Conservation (phyloP, 2,329 filamentous ascomycete genomes). For the Aspergillus sp. region DNA sequence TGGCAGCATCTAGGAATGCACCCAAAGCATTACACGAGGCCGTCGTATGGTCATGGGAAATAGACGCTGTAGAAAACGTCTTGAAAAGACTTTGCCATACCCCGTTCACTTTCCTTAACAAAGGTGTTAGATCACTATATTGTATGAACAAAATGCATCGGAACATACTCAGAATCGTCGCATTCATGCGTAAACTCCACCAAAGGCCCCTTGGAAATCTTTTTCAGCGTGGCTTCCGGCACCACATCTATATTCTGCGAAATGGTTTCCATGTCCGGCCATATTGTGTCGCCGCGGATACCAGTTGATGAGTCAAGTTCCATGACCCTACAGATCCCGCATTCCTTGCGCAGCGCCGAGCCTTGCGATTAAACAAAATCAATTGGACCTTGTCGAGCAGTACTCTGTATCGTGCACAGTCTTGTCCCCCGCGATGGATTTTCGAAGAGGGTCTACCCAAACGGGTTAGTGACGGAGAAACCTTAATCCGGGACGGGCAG, state of each 20-base stretch:
- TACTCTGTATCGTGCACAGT: conserved; percentile 22
- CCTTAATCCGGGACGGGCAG: conserved; percentile 15
- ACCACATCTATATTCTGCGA: conserved; percentile 29
- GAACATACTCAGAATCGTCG: conserved; percentile 27
- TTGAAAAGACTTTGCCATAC: conserved; percentile 36
- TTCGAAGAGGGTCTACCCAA: conserved; percentile 20
- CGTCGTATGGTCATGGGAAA: conserved; percentile 35
- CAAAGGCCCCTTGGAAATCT: conserved; percentile 30
- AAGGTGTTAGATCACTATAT: conserved; percentile 4
- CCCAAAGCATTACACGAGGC: conserved; percentile 40
- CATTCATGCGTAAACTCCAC: conserved; percentile 26
- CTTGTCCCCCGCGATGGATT: conserved; percentile 16
- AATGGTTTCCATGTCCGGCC: conserved; percentile 25
- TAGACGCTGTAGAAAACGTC: conserved; percentile 34
- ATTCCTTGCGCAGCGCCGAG: conserved; percentile 7
- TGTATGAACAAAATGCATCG: background rate
- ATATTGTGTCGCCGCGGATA: conserved; percentile 6
- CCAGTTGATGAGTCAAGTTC: conserved; percentile 11
- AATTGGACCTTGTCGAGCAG: conserved; percentile 2
- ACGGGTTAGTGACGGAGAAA: conserved; percentile 19
- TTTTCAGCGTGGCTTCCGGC: conserved; percentile 26
- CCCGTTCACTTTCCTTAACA: conserved; percentile 23
- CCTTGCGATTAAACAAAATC: background rate
- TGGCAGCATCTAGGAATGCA: conserved; percentile 36
- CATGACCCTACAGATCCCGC: conserved; percentile 15